Percentiles rank a stretch among this genome's conserved stretches.
Evolutionary conservation across 148 eudicot species (phyloP).

Genomic region (Spergularia bocconei): DNA sequence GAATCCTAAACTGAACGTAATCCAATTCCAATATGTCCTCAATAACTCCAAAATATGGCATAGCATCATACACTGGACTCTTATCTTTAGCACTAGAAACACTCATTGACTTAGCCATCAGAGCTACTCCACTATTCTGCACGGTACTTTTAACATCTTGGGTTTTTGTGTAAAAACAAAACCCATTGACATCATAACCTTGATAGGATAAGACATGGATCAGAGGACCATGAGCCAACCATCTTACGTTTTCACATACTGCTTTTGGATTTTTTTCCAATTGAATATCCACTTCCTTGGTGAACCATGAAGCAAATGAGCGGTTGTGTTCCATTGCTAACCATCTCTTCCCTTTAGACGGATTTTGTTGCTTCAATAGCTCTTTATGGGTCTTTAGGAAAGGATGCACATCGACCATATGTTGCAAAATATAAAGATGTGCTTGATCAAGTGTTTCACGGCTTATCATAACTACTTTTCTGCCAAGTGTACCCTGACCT

Average conservation of each 20-base stretch:
- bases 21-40: too few species aligned
- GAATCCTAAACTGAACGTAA: too few species aligned
- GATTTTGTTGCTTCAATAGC: too few species aligned
- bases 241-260: neutral
- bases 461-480: neutral
- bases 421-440: too few species aligned
- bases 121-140: constrained; percentile 7
- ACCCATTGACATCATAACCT: neutral
- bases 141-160: neutral
- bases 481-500: neutral
- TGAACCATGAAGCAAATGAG: neutral
- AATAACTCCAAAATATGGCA: too few species aligned
- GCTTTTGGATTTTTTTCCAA: neutral
- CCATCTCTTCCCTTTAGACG: too few species aligned
- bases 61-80: neutral
- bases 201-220: neutral
- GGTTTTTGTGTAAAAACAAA: neutral
- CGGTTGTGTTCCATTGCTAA: too few species aligned
- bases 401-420: too few species aligned
- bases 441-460: too few species aligned
- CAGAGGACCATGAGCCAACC: neutral
- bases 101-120: neutral
- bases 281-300: neutral
- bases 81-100: neutral
- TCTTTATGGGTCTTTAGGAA: too few species aligned